Conservation (phyloP, 352 stramenopile species). For the Phytophthora sojae region DNA sequence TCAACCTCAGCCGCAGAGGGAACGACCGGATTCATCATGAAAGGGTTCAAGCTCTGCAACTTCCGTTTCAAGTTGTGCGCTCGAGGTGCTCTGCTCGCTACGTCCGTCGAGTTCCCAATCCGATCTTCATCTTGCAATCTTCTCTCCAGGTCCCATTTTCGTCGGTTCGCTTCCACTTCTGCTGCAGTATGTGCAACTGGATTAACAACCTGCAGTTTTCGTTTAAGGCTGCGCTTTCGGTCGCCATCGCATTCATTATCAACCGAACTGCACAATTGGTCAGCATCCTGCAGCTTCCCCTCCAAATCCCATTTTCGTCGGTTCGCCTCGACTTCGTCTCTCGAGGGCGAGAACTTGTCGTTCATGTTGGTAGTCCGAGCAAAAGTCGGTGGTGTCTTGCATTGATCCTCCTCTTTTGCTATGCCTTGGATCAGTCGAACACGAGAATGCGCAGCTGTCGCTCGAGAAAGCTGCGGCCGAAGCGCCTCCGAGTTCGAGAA, state of each 20-base stretch:
- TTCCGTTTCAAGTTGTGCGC: slow-evolving; percentile 21
- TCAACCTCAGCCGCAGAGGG: slow-evolving; percentile 31
- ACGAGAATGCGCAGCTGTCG: slow-evolving; percentile 9
- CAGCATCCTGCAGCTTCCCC: slow-evolving; percentile 23
- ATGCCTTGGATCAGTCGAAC: not conserved
- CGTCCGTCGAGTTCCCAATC: not conserved
- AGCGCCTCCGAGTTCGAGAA: slow-evolving; percentile 41
- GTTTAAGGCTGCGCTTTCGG: slow-evolving; percentile 10
- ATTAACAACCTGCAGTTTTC: slow-evolving; percentile 11
- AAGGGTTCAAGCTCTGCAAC: slow-evolving; percentile 25
- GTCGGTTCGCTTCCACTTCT: slow-evolving; percentile 29
- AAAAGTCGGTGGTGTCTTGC: not conserved
- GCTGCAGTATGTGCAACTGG: slow-evolving; percentile 3
- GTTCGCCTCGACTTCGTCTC: slow-evolving; percentile 24
- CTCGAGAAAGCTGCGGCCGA: slow-evolving; percentile 28
- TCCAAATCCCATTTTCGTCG: slow-evolving; percentile 39
- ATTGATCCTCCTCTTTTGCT: not conserved
- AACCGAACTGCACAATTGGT: slow-evolving; percentile 10
- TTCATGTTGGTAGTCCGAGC: not conserved
- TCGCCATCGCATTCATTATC: not conserved
- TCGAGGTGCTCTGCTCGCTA: not conserved
- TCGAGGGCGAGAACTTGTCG: slow-evolving; percentile 13
- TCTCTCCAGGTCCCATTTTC: slow-evolving; percentile 35
- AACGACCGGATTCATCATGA: slow-evolving; percentile 13
- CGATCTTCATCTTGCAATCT: slow-evolving; percentile 20